Evolutionary conservation across 345 rosid species (phyloP), one percentile per base, ranked within the genome.

Genomic region (Populus euphratica): DNA sequence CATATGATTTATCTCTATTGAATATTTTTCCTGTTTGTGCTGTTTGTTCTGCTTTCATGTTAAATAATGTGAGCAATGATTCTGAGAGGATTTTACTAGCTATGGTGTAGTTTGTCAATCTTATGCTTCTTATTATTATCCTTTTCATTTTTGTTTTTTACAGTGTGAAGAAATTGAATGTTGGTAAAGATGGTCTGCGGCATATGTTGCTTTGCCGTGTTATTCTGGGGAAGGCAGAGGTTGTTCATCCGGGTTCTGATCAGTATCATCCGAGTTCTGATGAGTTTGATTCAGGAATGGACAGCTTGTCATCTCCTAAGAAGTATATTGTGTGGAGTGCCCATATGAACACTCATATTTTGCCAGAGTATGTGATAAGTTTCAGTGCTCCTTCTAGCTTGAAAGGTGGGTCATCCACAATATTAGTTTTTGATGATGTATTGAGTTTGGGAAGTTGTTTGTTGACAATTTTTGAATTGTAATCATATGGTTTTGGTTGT

Each of bases 251-350:
- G 11, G 93, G 95, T 35, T 88, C 89, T 21, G 75, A 79, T 23
- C 89, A 87, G 73, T 75, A 68, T 3, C 88, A 84, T 78, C 98
- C 97, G 8, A 86, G 90, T 77, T 91, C 90, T 3, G 80, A 61
- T 8, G 91, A 91, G 47, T 92, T 88, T 25, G 97, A 95, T 83
- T 85, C 90, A 3, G 98, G 98, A 50, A 86, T 93, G 0, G 99
- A 95, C 50, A 66, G 80, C 44, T 66, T 92, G 8, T 52, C 70
- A 3, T 79, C 86, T 41, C 92, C 97, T 0, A 93, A 50, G 49
- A 91, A 81, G 85, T 92, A 87, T 76, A 86, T 95, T 12, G 72
- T 95, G 20, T 92, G 99, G 97, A 90, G 83, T 54, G 87, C 88
- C 25, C 85, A 87, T 73, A 82, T 89, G 89, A 95, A 95, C 81